Evolutionary conservation across 345 rosid species (phyloP), one percentile per base, ranked within the genome.

Genomic region (Salix brachista): DNA sequence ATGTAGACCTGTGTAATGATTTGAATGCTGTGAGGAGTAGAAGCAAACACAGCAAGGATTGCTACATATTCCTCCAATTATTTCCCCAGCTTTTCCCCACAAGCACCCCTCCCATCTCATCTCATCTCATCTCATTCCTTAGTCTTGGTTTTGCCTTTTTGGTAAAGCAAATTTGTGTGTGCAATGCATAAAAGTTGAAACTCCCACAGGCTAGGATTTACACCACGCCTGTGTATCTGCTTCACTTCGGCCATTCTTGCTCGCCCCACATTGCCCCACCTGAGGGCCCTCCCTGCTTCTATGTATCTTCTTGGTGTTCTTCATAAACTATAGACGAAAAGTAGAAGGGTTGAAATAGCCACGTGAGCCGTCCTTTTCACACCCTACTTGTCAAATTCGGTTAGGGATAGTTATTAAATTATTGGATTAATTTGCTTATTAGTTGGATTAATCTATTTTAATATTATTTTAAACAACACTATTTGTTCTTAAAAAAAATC

Each of bases 1-100:
- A 70, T 39, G 61, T 54, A 70, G 77, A 71, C 30, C 66, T 76
- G 75, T 21, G 83, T 84, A 80, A 83, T 85, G 87, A 87, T 89
- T 83, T 85, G 77, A 77, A 69, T 85, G 85, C 78, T 67, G 83
- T 76, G 82, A 88, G 80, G 74, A 78, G 86, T 79, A 78, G 89
- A 86, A 84, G 90, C 88, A 80, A 89, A 86, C 81, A 84, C 90
- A 81, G 89, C 91, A 77, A 86, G 86, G 85, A 89, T 81, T 81
- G 85, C 80, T 86, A 65, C 78, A 74, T 72, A 74, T 73, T 75
- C 74, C 74, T 23, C 60, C 83, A 77, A 80, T 85, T 80, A 82
- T 82, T 81, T 62, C 62, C 67, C 44, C 65, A 16, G 25, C 77
- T 72, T 75, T 83, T 75, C 80, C 83, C 81, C 74, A 50, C 82